Percentiles rank a stretch among this genome's conserved stretches.
phyloP scores from a whole-genome alignment of 106 monocot genomes.

The Dactylorhiza incarnata region DNA sequence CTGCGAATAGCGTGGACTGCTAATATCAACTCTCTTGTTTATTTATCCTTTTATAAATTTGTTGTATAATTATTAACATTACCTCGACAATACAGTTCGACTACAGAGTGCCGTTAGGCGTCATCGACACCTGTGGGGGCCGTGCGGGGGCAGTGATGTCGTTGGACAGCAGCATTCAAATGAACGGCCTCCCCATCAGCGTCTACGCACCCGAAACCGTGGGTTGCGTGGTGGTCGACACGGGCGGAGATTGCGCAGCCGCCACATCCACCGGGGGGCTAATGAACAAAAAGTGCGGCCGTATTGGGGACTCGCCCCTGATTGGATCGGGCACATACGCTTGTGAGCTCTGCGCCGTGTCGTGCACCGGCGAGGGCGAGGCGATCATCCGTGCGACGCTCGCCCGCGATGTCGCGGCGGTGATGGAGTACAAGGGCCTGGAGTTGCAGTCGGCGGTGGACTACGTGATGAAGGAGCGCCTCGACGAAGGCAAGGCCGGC shows the following conservation, averaged over 20 bases:
- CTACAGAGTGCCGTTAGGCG: conserved; percentile 60
- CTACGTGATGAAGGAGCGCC: conserved; percentile 46
- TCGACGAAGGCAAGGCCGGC: conserved; percentile 83
- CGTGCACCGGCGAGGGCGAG: conserved; percentile 96
- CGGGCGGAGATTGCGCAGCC: conserved; percentile 47
- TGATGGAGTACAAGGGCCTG: conserved; percentile 91
- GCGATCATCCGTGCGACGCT: conserved; percentile 82
- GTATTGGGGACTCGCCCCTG: conserved; percentile 89
- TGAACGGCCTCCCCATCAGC: conserved; percentile 91
- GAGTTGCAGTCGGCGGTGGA: conserved; percentile 68
- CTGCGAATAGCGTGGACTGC: too few relatives aligned
- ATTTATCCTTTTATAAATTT: too few relatives aligned
- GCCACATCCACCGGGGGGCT: conserved; percentile 94
- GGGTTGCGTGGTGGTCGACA: conserved; percentile 86
- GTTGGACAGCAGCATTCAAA: conserved; percentile 16
- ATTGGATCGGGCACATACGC: conserved; percentile 94
- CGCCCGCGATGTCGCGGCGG: conserved; percentile 81
- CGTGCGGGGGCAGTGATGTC: conserved; percentile 8
- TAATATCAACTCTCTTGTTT: too few relatives aligned
- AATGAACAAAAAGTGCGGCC: conserved; percentile 89
- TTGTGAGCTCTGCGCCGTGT: conserved; percentile 61
- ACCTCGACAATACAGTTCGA: conserved; percentile 47
- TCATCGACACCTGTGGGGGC: conserved; percentile 31
- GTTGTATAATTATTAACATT: too few relatives aligned
- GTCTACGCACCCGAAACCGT: conserved; percentile 94